Base-by-base conservation (phyloP, 1,139 yeast genomes). In the Sugiyamaella novakii region DNA sequence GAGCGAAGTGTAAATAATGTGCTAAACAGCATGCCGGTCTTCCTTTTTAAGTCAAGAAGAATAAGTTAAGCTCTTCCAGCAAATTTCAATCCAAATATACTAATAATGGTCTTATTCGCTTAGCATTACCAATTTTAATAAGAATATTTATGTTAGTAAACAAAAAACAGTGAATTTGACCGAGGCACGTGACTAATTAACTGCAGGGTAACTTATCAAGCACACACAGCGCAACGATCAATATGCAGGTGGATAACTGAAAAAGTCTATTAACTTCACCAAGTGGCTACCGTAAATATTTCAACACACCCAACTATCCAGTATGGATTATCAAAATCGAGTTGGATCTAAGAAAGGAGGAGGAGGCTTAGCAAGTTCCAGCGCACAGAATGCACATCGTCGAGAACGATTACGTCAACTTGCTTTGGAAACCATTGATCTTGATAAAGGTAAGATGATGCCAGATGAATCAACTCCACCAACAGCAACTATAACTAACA, bases 331-430 rank as follows among this genome's bases (percentile, higher is more conserved):
- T 55, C 82, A 79, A 54, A 78, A 79, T 52, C 63, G 83, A 57
- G 80, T 76, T 0, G 84, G 84, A 0, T 76, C 81, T 2, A 79
- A 78, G 62, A 75, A 78, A 58, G 83, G 80, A 22, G 67, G 72
- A 40, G 95, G 95, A 50, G 95, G 94, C 1, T 75, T 86, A 17
- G 95, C 95, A 2, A 86, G 84, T 18, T 65, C 72, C 29, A 79
- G 79, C 41, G 88, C 84, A 59, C 73, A 83, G 5, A 84, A 84
- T 59, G 80, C 81, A 0, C 84, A 83, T 50, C 72, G 88, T 28
- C 73, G 81, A 50, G 79, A 81, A 52, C 72, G 95, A 25, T 75
- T 86, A 22, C 74, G 80, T 38, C 82, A 84, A 60, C 75, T 87
- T 37, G 75, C 87, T 29, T 71, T 83, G 25, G 77, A 83, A 5